A percentile compares a stretch with the other conserved stretches of the same genome.
phyloP scores from a whole-genome alignment of 2,329 filamentous ascomycete species.

The Penicillium hesseltinei region DNA sequence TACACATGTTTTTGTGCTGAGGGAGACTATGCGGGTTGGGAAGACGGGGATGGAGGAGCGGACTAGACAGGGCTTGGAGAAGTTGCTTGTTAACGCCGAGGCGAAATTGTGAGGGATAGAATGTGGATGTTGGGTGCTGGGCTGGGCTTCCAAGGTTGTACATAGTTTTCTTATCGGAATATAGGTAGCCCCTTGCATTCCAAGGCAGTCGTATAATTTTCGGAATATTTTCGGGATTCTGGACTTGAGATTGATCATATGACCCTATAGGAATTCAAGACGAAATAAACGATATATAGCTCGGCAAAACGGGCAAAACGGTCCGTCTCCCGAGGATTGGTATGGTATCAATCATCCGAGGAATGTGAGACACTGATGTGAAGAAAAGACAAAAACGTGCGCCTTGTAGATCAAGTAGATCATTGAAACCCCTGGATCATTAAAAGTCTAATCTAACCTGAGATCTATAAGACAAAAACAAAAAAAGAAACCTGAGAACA shows the following conservation, averaged over 20 bases:
- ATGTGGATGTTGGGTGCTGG: neutral
- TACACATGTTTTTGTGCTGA: conserved; percentile 84
- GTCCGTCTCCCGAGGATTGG: neutral
- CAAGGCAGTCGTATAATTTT: neutral
- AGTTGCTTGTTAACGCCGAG: conserved; percentile 45
- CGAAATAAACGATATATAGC: neutral
- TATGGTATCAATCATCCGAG: neutral
- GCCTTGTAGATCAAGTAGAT: conserved; percentile 10
- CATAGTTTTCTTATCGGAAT: conserved; percentile 1
- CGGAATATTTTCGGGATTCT: too few species aligned
- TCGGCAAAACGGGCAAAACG: neutral
- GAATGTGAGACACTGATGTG: neutral
- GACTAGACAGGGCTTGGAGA: conserved; percentile 55
- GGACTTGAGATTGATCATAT: neutral
- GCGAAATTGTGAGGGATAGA: conserved; percentile 28
- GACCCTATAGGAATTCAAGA: neutral
- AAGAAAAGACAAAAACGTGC: conserved; percentile 4
- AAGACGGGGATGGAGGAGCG: conserved; percentile 51
- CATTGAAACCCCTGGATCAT: neutral
- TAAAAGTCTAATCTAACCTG: conserved; percentile 9
- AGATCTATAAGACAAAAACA: conserved; percentile 2
- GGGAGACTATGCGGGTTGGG: conserved; percentile 66
- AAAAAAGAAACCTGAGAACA: neutral
- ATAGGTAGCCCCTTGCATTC: neutral
- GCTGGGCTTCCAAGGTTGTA: neutral